Percentiles rank a stretch among this genome's conserved stretches.
phyloP scores from a whole-genome alignment of 108 stramenopile genomes.

The Cyclostephanos invisitatus region DNA sequence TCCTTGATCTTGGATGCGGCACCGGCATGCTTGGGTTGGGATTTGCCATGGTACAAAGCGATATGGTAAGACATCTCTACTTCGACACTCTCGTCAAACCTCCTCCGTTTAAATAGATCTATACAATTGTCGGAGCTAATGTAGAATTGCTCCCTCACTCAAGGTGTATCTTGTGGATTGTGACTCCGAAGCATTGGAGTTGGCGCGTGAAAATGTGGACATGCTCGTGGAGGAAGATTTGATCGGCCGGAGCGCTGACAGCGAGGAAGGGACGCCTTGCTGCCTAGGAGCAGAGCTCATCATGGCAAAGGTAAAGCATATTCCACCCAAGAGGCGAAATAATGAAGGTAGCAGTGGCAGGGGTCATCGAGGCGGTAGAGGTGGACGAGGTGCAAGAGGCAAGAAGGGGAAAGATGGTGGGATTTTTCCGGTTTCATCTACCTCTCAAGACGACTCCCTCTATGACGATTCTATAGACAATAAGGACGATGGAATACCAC shows the following conservation, averaged over 20 bases:
- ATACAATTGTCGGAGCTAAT: neutral
- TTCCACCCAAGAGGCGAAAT: conserved; percentile 5
- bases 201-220: conserved; percentile 69
- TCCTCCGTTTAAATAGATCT: neutral
- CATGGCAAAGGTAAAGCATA: conserved; percentile 52
- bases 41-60: conserved; percentile 71
- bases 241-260: conserved; percentile 23
- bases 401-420: conserved; percentile 11
- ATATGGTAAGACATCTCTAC: conserved; percentile 39
- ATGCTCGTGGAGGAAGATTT: conserved; percentile 43
- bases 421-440: neutral
- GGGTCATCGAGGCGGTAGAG: conserved; percentile 26
- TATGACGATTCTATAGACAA: conserved; percentile 16
- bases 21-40: conserved; percentile 90
- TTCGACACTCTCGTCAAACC: neutral
- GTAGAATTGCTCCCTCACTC: neutral
- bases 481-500: conserved; percentile 68
- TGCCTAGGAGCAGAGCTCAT: conserved; percentile 46
- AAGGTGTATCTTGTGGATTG: conserved; percentile 73
- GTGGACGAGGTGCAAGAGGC: conserved; percentile 41
- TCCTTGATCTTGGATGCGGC: conserved; percentile 93
- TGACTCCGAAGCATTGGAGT: conserved; percentile 74
- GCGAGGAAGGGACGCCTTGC: conserved; percentile 18
- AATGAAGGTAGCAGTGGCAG: conserved; percentile 14
- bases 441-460: conserved; percentile 19